These are phyloP conservation scores for Penicillium crystallinum DNA, from an alignment of 495 filamentous ascomycete species.

Conservation along the genomic window DNA sequence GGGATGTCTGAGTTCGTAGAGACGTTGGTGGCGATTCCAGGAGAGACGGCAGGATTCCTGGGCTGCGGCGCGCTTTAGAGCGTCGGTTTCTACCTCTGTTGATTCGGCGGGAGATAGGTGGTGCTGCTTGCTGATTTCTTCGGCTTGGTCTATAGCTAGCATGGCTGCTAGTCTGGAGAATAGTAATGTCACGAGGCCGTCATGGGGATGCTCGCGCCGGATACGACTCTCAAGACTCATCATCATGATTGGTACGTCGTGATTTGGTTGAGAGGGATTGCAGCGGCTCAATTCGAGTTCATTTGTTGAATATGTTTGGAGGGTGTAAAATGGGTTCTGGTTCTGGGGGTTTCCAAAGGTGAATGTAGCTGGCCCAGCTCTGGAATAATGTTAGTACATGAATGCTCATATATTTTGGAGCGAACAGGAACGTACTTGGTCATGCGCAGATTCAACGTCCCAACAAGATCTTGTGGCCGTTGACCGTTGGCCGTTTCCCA, in stretches of 20 bases:
- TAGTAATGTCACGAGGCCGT: constrained; percentile 68
- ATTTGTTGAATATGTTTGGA: constrained; percentile 39
- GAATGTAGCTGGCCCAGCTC: constrained; percentile 34
- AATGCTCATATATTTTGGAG: background rate
- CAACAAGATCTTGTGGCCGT: constrained; percentile 29
- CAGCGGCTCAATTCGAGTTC: constrained; percentile 37
- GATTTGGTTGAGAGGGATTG: constrained; percentile 33
- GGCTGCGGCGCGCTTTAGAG: constrained; percentile 59
- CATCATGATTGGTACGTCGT: constrained; percentile 47
- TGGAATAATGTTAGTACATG: constrained; percentile 20
- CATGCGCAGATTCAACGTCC: constrained; percentile 42
- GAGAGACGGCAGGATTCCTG: constrained; percentile 67
- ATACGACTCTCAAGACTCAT: constrained; percentile 55
- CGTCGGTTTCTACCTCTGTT: constrained; percentile 47
- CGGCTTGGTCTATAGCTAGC: constrained; percentile 61
- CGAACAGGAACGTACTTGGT: constrained; percentile 29
- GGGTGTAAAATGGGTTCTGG: constrained; percentile 43
- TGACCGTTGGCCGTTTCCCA: constrained; percentile 56
- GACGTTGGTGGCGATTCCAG: constrained; percentile 57
- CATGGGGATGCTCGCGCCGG: constrained; percentile 54
- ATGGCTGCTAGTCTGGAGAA: constrained; percentile 66
- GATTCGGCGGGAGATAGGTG: constrained; percentile 39
- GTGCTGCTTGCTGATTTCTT: constrained; percentile 38
- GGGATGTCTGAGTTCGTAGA: constrained; percentile 70
- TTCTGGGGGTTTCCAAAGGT: constrained; percentile 32